phyloP scores from a whole-genome alignment of 1,284 basidiomycete species.

The Phlebopus sp. region DNA sequence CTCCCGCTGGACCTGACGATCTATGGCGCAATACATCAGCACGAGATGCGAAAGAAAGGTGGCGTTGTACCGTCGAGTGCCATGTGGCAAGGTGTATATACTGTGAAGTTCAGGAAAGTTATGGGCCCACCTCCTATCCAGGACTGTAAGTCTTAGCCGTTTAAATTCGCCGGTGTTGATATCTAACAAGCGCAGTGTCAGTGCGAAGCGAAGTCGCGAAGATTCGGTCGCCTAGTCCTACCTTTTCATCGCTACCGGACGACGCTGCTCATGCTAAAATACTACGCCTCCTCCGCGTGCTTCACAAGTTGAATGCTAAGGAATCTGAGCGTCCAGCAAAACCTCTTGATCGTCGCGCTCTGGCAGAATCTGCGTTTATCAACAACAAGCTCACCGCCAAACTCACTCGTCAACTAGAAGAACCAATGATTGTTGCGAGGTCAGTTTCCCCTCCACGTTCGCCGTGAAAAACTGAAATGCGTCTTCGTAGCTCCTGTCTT shows the following conservation, averaged over 20 bases:
- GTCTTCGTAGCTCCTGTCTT: constrained; percentile 71
- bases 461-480: constrained; percentile 2
- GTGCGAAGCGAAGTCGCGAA: constrained; percentile 42
- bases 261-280: constrained; percentile 89
- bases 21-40: constrained; percentile 92
- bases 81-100: constrained; percentile 89
- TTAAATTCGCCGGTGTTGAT: constrained; percentile 16
- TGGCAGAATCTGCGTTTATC: constrained; percentile 82
- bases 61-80: constrained; percentile 61
- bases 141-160: constrained; percentile 47
- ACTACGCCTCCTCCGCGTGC: constrained; percentile 82
- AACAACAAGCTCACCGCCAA: constrained; percentile 99
- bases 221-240: constrained; percentile 60
- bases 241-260: constrained; percentile 75
- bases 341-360: constrained; percentile 49
- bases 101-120: constrained; percentile 92
- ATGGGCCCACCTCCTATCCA: constrained; percentile 69
- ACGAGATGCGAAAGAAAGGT: constrained; percentile 72
- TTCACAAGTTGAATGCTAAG: constrained; percentile 75
- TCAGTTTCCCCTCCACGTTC: constrained; percentile 31
- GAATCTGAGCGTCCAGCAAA: constrained; percentile 57
- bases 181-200: constrained; percentile 12
- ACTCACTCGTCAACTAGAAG: constrained; percentile 95
- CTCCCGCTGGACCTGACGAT: constrained; percentile 88
- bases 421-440: constrained; percentile 99